Conservation (phyloP, 208 protist genomes). For the Leishmania aethiopica region DNA sequence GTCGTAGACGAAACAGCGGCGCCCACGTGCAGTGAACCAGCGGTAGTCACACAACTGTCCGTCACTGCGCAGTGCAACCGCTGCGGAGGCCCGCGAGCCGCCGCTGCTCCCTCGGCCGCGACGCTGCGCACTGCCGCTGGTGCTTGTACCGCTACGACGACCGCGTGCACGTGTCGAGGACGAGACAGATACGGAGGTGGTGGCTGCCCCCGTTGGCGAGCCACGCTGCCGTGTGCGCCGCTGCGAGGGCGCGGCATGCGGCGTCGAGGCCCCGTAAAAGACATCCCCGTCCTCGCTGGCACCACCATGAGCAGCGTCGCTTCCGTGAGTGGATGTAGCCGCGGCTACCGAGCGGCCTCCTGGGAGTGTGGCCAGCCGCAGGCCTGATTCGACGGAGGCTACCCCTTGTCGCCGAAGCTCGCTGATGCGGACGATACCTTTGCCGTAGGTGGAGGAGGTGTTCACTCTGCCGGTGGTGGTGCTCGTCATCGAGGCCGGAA, state of each 20-base stretch:
- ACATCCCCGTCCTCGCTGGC: neutral
- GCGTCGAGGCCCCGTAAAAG: neutral
- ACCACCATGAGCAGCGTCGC: neutral
- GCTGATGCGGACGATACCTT: slow-evolving; percentile 73
- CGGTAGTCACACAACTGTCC: slow-evolving; percentile 49
- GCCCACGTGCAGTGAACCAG: slow-evolving; percentile 65
- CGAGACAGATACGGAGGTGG: neutral
- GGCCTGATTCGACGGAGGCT: slow-evolving; percentile 12
- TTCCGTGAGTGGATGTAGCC: neutral
- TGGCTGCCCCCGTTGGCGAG: neutral
- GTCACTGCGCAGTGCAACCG: slow-evolving; percentile 40
- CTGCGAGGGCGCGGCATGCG: neutral
- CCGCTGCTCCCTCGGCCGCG: neutral
- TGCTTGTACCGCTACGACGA: neutral
- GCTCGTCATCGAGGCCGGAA: neutral
- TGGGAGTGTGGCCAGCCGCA: slow-evolving; percentile 12
- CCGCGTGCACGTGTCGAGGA: neutral
- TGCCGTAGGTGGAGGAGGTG: slow-evolving; percentile 38
- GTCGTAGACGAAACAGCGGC: slow-evolving; percentile 71
- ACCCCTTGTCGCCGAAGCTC: slow-evolving; percentile 46
- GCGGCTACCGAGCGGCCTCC: neutral
- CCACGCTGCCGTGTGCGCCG: neutral
- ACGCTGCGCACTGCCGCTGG: neutral
- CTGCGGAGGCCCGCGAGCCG: neutral
- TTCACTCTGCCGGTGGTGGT: neutral